These are phyloP conservation scores for Xerophyta viscosa DNA, from an alignment of 106 monocot species.

Conservation along the genomic window DNA sequence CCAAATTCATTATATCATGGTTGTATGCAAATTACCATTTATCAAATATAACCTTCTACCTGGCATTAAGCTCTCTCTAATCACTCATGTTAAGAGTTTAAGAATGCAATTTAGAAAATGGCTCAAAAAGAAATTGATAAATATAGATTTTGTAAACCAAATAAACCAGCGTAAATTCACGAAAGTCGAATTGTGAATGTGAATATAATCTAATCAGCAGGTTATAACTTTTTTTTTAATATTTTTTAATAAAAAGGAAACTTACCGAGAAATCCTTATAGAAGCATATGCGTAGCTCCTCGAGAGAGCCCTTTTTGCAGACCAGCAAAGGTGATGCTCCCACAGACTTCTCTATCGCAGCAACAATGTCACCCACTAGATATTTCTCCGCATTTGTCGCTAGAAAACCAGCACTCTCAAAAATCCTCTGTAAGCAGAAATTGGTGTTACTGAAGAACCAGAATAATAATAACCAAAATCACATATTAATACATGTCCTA, in stretches of 20 bases:
- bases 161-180: neutral
- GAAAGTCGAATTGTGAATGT: no score
- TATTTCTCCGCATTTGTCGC: conserved; percentile 61
- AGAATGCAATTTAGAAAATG: no score
- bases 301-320: conserved; percentile 50
- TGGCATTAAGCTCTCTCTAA: no score
- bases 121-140: no score
- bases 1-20: no score
- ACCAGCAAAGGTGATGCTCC: conserved; percentile 60
- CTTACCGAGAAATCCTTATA: conserved; percentile 75
- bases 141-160: no score
- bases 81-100: no score
- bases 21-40: no score
- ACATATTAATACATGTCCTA: no score
- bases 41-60: no score
- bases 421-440: conserved; percentile 40
- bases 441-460: neutral
- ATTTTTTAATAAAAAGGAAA: neutral
- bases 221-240: neutral
- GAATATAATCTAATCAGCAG: no score
- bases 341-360: conserved; percentile 44
- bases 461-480: no score
- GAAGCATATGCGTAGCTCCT: conserved; percentile 85
- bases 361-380: conserved; percentile 34
- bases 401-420: conserved; percentile 53